Evolutionary conservation across 768 basidiomycete genomes (phyloP).

Genomic region (Jaapia argillacea): DNA sequence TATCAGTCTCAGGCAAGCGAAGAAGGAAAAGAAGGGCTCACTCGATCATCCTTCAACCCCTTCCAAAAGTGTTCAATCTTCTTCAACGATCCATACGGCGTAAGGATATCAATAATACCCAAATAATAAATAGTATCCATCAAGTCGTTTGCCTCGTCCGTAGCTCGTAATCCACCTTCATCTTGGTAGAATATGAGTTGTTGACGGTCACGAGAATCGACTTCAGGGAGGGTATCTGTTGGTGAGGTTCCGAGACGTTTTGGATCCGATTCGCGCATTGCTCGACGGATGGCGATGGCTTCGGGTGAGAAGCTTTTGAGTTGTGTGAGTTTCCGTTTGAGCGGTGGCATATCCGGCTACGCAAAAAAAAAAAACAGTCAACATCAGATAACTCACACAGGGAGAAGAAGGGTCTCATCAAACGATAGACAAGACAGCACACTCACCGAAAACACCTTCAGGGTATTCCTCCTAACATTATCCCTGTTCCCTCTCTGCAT

Average conservation of each 20-base stretch:
- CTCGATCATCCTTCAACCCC: conserved; percentile 76
- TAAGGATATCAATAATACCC: conserved; percentile 94
- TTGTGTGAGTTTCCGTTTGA: conserved; percentile 52
- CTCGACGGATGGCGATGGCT: conserved; percentile 77
- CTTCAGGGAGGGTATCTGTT: conserved; percentile 44
- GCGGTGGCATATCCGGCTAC: conserved; percentile 62
- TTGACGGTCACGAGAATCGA: conserved; percentile 51
- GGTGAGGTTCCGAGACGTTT: conserved; percentile 48
- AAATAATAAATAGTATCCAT: conserved; percentile 84
- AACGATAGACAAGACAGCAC: not conserved
- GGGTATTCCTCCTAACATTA: conserved; percentile 81
- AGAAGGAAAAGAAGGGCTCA: conserved; percentile 31
- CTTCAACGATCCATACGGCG: conserved; percentile 75
- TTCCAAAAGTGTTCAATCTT: conserved; percentile 89
- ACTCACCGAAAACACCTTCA: conserved; percentile 87
- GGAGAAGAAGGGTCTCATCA: not conserved
- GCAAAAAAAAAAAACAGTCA: conserved; percentile 2
- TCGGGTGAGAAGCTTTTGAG: conserved; percentile 54
- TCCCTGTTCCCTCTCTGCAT: conserved; percentile 87
- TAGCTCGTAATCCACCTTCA: conserved; percentile 87
- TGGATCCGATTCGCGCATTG: conserved; percentile 76
- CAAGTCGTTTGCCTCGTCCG: conserved; percentile 70
- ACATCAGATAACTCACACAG: conserved; percentile 1
- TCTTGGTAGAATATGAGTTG: conserved; percentile 95
- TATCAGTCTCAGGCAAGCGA: not conserved